phyloP scores from a whole-genome alignment of 495 filamentous ascomycete species.

The Lindgomyces ingoldianus region DNA sequence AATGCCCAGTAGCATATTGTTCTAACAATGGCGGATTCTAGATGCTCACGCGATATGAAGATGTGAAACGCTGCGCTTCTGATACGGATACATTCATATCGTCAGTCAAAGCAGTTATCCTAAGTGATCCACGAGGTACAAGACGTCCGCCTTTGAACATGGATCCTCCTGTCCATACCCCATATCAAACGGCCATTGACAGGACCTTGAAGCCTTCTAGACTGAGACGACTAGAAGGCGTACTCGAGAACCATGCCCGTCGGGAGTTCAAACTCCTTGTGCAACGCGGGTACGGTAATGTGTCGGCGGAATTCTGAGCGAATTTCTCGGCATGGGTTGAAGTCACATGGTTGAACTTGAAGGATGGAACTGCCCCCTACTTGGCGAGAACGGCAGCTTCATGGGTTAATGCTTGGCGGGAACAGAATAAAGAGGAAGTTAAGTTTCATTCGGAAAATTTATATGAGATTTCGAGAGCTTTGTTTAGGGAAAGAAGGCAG shows the following conservation, averaged over 20 bases:
- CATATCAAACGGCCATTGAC: conserved; percentile 25
- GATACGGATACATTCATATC: conserved; percentile 26
- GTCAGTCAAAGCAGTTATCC: conserved; percentile 25
- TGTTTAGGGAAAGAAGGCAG: conserved; percentile 5
- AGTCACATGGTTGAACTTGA: conserved; percentile 27
- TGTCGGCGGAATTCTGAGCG: conserved; percentile 18
- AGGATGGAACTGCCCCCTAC: conserved; percentile 6
- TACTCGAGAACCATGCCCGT: conserved; percentile 11
- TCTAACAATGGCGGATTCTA: conserved; percentile 17
- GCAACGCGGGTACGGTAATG: conserved; percentile 8
- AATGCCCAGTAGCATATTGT: conserved; percentile 18
- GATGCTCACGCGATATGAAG: conserved; percentile 27
- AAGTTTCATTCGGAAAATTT: conserved; percentile 15
- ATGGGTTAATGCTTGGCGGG: conserved; percentile 28
- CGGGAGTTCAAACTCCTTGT: conserved; percentile 7
- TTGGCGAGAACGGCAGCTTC: conserved; percentile 20
- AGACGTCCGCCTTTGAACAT: conserved; percentile 25
- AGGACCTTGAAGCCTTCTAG: conserved; percentile 18
- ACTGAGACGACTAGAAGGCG: conserved; percentile 8
- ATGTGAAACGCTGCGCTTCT: conserved; percentile 16
- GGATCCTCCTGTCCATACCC: conserved; percentile 22
- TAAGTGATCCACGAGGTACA: conserved; percentile 19
- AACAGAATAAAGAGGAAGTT: conserved; percentile 17
- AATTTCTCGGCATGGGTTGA: conserved; percentile 28
- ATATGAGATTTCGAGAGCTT: conserved; percentile 18